A percentile compares a stretch with the other conserved stretches of the same genome.
Evolutionary conservation across 2,329 filamentous ascomycete species (phyloP).

Genomic region (Periconia macrospinosa): DNA sequence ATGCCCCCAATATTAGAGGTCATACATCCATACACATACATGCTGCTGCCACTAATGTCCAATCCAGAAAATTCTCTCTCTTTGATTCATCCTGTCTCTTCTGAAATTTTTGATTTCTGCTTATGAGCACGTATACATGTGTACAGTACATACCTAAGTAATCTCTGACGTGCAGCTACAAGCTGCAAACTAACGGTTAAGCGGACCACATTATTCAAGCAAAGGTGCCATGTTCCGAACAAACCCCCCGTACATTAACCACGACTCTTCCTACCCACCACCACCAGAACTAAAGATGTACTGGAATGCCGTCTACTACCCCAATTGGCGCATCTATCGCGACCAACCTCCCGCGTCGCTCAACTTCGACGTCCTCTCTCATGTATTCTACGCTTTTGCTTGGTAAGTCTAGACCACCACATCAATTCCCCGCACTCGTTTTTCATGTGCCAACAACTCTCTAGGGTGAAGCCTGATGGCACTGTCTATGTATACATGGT

Average conservation of each 20-base stretch:
- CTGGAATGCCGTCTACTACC: constrained; percentile 79
- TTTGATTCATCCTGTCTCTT: constrained; percentile 1
- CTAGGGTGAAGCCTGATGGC: constrained; percentile 69
- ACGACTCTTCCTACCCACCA: constrained; percentile 28
- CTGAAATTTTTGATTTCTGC: not conserved
- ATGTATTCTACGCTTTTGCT: constrained; percentile 83
- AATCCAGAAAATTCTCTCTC: not conserved
- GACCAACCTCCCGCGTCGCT: constrained; percentile 73
- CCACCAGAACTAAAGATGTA: constrained; percentile 37
- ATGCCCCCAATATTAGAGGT: constrained; percentile 1
- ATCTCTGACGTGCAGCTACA: constrained; percentile 29
- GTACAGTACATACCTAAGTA: not conserved
- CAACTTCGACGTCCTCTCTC: constrained; percentile 75
- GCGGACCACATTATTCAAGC: constrained; percentile 20
- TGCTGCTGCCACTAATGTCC: constrained; percentile 4
- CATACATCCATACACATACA: constrained; percentile 5
- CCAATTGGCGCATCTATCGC: constrained; percentile 75
- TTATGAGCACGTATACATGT: not conserved
- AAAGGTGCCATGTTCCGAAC: constrained; percentile 34
- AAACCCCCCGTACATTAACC: constrained; percentile 21
- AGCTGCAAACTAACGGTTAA: constrained; percentile 31
- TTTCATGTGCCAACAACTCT: constrained; percentile 19
- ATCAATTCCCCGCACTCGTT: constrained; percentile 7
- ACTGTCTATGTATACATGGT: constrained; percentile 68
- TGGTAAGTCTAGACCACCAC: constrained; percentile 45